Conservation (phyloP, 2,329 filamentous ascomycete species). For the Penicillium occitanis region DNA sequence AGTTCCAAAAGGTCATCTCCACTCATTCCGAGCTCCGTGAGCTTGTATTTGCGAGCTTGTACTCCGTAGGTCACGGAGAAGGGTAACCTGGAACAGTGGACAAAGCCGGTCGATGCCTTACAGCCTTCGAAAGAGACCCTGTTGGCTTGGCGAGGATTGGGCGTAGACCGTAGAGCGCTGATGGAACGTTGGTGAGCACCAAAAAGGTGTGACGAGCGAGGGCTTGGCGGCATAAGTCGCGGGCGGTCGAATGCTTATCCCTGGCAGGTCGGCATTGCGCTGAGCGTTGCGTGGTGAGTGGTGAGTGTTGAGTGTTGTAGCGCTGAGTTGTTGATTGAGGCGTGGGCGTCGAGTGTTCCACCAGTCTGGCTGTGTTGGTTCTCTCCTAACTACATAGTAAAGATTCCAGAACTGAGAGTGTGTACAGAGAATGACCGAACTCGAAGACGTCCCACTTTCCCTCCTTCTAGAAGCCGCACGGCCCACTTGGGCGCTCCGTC, state of each 20-base stretch:
- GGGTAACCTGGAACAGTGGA: not conserved
- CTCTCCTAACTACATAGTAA: too few species aligned
- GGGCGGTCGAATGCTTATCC: not conserved
- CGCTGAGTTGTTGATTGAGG: not conserved
- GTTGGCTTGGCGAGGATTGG: not conserved
- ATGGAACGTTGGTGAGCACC: not conserved
- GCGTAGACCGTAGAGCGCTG: not conserved
- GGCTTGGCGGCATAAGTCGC: slow-evolving; percentile 5
- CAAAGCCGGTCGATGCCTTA: not conserved
- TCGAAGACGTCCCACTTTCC: not conserved
- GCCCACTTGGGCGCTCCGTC: slow-evolving; percentile 1
- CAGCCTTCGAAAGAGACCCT: not conserved
- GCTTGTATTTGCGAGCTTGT: slow-evolving; percentile 4
- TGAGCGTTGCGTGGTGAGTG: not conserved
- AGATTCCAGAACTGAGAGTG: not conserved
- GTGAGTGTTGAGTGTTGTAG: not conserved
- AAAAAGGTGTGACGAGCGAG: slow-evolving; percentile 1
- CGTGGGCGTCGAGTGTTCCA: not conserved
- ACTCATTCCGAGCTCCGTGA: slow-evolving; percentile 2
- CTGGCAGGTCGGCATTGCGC: not conserved
- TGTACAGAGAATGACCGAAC: too few species aligned
- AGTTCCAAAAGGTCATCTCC: not conserved
- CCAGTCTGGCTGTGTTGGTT: not conserved
- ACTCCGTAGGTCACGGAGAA: not conserved
- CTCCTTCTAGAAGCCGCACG: slow-evolving; percentile 10